Evolutionary conservation across 192 early-diverging fungal genomes (phyloP), one percentile per base, ranked within the genome.

Genomic region (Mortierella alpina): DNA sequence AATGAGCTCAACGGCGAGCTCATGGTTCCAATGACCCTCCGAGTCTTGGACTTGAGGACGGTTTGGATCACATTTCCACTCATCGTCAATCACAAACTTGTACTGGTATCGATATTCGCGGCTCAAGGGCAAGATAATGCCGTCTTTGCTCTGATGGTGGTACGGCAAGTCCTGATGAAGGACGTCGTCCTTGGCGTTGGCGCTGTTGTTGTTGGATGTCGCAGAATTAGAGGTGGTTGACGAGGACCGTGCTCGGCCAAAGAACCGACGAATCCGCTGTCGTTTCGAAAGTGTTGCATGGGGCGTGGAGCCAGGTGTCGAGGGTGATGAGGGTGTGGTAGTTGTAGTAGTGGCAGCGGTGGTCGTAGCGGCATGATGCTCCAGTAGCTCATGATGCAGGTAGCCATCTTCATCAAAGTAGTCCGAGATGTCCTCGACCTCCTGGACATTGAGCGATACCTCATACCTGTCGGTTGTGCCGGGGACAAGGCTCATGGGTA

Each of bases 1-100:
- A 40, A 80, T 40, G 10, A 80, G 66, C 53, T 77, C 39, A 65
- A 89, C 73, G 64, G 82, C 55, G 61, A 87, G 77, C 86, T 90
- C 77, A 71, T 87, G 70, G 88, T 90, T 83, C 84, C 85, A 66
- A 73, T 90, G 51, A 68, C 90, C 65, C 82, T 89, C 69, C 72
- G 79, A 9, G 51, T 92, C 86, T 74, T 86, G 74, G 68, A 90
- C 83, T 18, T 64, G 60, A 10, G 17, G 54, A 18, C 46, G 53
- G 41, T 72, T 12, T 1, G 48, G 57, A 23, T 83, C 82, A 40
- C 70, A 68, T 40, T 49, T 61, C 82, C 82, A 83, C 20, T 75
- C 61, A 47, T 69, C 75, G 23, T 83, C 82, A 47, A 83, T 77
- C 23, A 83, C 63, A 54, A 83, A 83, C 62, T 83, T 83, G 82